Base-by-base conservation (phyloP, 2,329 filamentous ascomycete genomes). In the Didymella pinodella region DNA sequence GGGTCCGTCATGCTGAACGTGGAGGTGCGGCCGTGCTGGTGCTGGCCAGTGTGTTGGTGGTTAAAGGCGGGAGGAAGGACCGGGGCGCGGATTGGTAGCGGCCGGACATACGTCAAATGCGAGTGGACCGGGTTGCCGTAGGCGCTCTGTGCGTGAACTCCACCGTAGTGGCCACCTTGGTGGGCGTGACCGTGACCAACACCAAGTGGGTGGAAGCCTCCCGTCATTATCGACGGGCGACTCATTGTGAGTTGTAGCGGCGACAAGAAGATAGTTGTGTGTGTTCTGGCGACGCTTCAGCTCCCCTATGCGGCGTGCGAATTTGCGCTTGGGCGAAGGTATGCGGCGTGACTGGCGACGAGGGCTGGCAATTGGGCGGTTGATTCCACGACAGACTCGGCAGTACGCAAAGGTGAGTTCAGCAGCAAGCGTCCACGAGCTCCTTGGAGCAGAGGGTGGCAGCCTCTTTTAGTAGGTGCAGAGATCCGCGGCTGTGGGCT, bases 11-110 rank as follows among this genome's bases (percentile, higher is more conserved):
- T 82, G 64, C 62, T 74, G 67, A 71, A 61, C 49, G 65, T 63
- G 51, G 67, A 54, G 60, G 61, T 57, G 68, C 65, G 66, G 65
- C 54, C 63, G 65, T 70, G 64, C 62, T 71, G 67, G 63, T 65
- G 69, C 49, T 74, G 72, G 69, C 65, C 68, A 67, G 68, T 69
- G 66, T 74, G 70, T 58, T 68, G 73, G 51, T 69, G 66, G 66
- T 67, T 68, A 66, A 67, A 73, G 69, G 65, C 69, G 72, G 71
- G 69, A 71, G 69, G 63, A 66, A 73, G 74, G 70, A 73, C 74
- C 74, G 75, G 74, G 63, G 76, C 70, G 73, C 76, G 78, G 70
- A 77, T 69, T 62, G 77, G 74, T 70, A 76, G 74, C 71, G 78
- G 72, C 68, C 78, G 78, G 64, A 69, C 73, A 70, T 77, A 74